Base-by-base conservation (phyloP, 345 rosid genomes). In the Rhodamnia argentea region DNA sequence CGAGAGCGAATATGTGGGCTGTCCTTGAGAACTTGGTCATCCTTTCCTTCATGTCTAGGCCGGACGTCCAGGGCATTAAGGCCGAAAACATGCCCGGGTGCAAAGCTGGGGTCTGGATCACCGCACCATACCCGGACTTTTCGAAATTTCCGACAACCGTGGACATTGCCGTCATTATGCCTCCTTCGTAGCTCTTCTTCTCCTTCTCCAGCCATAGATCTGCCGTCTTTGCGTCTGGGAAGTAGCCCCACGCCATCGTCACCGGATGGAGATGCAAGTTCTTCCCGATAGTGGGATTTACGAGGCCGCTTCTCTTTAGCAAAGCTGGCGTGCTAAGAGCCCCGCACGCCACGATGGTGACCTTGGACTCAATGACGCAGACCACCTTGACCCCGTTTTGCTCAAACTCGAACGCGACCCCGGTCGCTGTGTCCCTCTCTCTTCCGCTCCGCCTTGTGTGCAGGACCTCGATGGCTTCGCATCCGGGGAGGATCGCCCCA, bases 131-230 rank as follows among this genome's bases (percentile, higher is more conserved):
- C 26, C 94, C 93, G 4, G 93, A 89, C 85, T 88, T 62, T 27
- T 88, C 86, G 3, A 83, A 83, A 16, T 92, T 88, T 10, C 90
- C 90, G 4, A 78, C 89, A 29, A 91, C 89, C 4, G 91, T 88
- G 18, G 97, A 94, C 98, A 96, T 96, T 4, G 96, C 93, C 11
- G 99, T 96, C 97, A 96, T 93, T 83, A 93, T 96, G 18, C 95
- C 96, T 78, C 99, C 99, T 60, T 95, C 93, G 23, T 93, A 95
- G 91, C 97, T 93, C 87, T 86, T 93, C 85, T 95, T 93, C 58
- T 83, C 87, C 60, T 85, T 86, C 86, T 89, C 95, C 0, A 92
- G 93, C 93, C 93, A 94, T 58, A 37, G 87, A 13, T 82, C 86
- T 7, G 83, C 51, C 3, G 62, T 6, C 47, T 55, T 32, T 2